Conservation (phyloP, 352 stramenopile genomes). For the Elongisporangium anandrum region DNA sequence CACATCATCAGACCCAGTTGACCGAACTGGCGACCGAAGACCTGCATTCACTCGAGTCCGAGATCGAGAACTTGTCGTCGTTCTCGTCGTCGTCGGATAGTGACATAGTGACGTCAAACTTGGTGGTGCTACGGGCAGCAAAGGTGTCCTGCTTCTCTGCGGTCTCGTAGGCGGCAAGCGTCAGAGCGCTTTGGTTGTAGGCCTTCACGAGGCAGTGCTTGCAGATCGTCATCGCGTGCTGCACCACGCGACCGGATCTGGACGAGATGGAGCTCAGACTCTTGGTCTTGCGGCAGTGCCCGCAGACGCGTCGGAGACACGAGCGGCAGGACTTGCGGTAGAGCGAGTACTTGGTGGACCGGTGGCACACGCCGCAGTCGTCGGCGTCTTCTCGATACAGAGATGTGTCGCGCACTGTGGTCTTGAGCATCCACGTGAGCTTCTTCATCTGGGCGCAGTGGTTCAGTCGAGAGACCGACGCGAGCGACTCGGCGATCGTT, state of each 20-base stretch:
- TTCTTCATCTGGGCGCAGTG: constrained; percentile 16
- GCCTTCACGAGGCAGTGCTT: background rate
- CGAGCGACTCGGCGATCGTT: background rate
- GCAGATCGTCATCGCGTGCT: background rate
- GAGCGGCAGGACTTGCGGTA: too few relatives aligned
- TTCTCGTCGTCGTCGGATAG: background rate
- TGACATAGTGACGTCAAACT: background rate
- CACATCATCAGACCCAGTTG: background rate
- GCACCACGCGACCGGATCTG: background rate
- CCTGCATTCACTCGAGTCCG: background rate
- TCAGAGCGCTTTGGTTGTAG: background rate
- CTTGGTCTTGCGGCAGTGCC: background rate
- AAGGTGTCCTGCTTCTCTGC: background rate
- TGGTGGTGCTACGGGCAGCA: background rate
- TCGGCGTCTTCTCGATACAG: too few relatives aligned
- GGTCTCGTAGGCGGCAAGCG: background rate
- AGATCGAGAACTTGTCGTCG: background rate
- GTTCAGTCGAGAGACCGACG: background rate
- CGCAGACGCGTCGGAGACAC: too few relatives aligned
- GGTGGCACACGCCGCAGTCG: too few relatives aligned
- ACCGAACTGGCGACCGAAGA: background rate
- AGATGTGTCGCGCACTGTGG: too few relatives aligned
- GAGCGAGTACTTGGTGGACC: too few relatives aligned
- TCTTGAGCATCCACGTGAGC: constrained; percentile 9
- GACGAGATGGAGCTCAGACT: background rate